Evolutionary conservation across 352 stramenopile genomes (phyloP).

Genomic region (Phytophthora ramorum): DNA sequence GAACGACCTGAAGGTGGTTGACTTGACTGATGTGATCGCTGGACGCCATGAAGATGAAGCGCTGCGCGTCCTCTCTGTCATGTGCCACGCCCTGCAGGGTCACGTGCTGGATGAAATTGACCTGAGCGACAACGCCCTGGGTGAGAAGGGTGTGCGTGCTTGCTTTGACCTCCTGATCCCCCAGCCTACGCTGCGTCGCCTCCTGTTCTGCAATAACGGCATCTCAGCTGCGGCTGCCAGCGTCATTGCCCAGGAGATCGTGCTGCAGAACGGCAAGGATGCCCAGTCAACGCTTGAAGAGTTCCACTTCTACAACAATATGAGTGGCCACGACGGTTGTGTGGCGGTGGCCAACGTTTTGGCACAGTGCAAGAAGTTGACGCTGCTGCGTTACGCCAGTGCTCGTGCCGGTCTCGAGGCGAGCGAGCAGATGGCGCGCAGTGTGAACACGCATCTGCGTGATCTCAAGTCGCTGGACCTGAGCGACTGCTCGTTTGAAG

Average conservation of each 20-base stretch:
- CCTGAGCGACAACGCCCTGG: constrained; percentile 96
- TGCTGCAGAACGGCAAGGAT: constrained; percentile 76
- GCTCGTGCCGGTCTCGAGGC: constrained; percentile 64
- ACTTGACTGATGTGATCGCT: constrained; percentile 94
- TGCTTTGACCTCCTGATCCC: constrained; percentile 87
- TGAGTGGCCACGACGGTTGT: constrained; percentile 94
- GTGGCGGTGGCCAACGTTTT: constrained; percentile 82
- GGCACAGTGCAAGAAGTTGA: constrained; percentile 52
- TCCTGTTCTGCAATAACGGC: constrained; percentile 96
- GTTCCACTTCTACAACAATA: constrained; percentile 98
- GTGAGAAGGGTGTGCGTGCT: constrained; percentile 93
- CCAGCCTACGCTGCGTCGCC: constrained; percentile 79
- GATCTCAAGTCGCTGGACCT: constrained; percentile 89
- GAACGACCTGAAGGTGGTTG: constrained; percentile 61
- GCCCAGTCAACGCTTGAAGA: constrained; percentile 86
- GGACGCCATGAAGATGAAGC: constrained; percentile 90
- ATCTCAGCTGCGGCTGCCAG: constrained; percentile 90
- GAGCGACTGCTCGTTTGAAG: constrained; percentile 92
- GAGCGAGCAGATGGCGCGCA: constrained; percentile 53
- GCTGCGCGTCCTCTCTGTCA: constrained; percentile 83
- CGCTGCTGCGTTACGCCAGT: constrained; percentile 70
- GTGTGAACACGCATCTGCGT: constrained; percentile 53
- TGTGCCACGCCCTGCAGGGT: constrained; percentile 80
- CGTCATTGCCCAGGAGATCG: constrained; percentile 88
- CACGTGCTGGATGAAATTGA: constrained; percentile 88